A percentile compares a stretch with the other conserved stretches of the same genome.
Evolutionary conservation across 257 asterid species (phyloP).

Genomic region (Fraxinus americana): DNA sequence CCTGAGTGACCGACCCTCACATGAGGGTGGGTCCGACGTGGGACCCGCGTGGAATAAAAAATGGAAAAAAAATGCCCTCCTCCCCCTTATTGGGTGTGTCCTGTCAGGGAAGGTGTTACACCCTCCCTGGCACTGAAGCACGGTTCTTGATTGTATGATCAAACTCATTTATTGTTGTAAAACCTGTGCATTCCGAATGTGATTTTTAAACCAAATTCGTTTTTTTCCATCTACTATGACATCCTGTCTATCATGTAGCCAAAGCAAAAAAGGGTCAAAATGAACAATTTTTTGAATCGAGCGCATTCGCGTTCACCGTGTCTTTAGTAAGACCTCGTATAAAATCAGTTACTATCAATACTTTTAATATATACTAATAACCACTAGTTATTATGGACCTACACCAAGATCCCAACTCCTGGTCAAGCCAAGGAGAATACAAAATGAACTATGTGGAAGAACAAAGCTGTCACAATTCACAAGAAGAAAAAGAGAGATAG

Average conservation of each 20-base stretch:
- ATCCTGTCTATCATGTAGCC: background rate
- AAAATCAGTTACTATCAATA: background rate
- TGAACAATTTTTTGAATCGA: too few species aligned
- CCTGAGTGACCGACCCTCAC: too few species aligned
- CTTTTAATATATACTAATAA: background rate
- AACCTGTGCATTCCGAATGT: too few species aligned
- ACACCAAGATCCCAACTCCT: slow-evolving; percentile 11
- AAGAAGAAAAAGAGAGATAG: slow-evolving; percentile 30
- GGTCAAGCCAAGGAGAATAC: slow-evolving; percentile 20
- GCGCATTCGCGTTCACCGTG: background rate
- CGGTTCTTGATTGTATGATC: too few species aligned
- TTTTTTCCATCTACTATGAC: background rate
- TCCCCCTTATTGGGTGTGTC: too few species aligned
- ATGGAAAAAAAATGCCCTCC: too few species aligned
- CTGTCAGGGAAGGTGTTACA: too few species aligned
- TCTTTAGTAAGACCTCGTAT: background rate
- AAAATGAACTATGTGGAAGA: slow-evolving; percentile 5
- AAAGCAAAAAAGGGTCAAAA: background rate
- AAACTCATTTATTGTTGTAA: too few species aligned
- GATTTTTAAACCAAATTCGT: too few species aligned
- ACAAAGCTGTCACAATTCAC: slow-evolving; percentile 17
- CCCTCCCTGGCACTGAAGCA: too few species aligned
- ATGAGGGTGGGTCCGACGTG: too few species aligned
- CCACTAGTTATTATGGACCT: background rate
- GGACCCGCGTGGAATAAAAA: too few species aligned